Conservation (phyloP, 208 protist species). For the Crithidia bombi region DNA sequence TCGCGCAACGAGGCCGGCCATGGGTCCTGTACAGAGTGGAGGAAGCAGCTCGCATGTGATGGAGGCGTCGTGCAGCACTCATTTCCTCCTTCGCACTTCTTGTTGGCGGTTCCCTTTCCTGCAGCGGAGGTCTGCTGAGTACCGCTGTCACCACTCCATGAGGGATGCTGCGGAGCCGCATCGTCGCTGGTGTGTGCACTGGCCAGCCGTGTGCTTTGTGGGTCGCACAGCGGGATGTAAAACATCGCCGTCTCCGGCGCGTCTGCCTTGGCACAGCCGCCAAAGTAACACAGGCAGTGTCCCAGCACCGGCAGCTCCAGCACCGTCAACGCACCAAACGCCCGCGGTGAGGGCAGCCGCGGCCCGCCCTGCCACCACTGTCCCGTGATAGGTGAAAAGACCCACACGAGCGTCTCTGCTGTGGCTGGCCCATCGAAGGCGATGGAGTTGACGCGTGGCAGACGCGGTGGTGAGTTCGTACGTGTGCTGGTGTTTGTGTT, state of each 20-base stretch:
- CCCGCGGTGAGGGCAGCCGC: slow-evolving; percentile 43
- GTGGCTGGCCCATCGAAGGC: slow-evolving; percentile 22
- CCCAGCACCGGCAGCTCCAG: slow-evolving; percentile 43
- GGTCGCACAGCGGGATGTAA: slow-evolving; percentile 43
- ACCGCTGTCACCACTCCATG: not conserved
- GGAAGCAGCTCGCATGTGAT: not conserved
- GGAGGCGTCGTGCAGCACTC: not conserved
- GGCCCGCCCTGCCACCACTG: slow-evolving; percentile 35
- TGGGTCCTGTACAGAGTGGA: slow-evolving; percentile 5
- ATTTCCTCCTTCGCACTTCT: not conserved
- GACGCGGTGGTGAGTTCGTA: slow-evolving; percentile 23
- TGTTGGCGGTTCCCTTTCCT: not conserved
- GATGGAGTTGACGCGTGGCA: slow-evolving; percentile 27
- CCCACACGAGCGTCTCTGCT: slow-evolving; percentile 50
- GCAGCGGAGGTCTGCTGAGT: not conserved
- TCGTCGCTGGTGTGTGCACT: not conserved
- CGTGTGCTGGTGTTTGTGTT: slow-evolving; percentile 20
- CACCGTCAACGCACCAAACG: slow-evolving; percentile 42
- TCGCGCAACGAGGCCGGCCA: slow-evolving; percentile 1
- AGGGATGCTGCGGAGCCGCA: not conserved
- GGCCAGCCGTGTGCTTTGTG: not conserved
- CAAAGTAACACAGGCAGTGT: slow-evolving; percentile 53
- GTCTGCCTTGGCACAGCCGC: slow-evolving; percentile 45
- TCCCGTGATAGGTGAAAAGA: slow-evolving; percentile 43
- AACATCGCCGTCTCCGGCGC: slow-evolving; percentile 56